Conservation (phyloP, 2,329 filamentous ascomycete species). For the Ophiostoma novo-ulmi region DNA sequence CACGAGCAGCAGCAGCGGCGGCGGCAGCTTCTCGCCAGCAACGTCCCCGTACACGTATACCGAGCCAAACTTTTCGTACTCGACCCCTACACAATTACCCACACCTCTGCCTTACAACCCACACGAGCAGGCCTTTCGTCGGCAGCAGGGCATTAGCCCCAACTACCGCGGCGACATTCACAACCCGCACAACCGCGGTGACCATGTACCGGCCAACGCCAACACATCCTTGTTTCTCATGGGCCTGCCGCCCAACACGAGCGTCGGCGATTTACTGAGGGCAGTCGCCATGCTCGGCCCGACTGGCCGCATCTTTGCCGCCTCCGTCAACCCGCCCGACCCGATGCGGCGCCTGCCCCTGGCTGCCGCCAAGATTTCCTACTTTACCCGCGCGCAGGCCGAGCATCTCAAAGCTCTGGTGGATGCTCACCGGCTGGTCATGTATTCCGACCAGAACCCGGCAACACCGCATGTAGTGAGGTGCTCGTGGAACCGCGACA, state of each 20-base stretch:
- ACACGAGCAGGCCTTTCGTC: slow-evolving; percentile 17
- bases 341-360: slow-evolving; percentile 22
- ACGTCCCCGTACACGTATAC: not conserved
- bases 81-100: no score
- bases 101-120: not conserved
- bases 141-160: slow-evolving; percentile 25
- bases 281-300: slow-evolving; percentile 24
- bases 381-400: slow-evolving; percentile 24
- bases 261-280: slow-evolving; percentile 23
- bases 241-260: slow-evolving; percentile 22
- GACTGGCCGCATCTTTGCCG: slow-evolving; percentile 25
- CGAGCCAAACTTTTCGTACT: not conserved
- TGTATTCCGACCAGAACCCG: not conserved
- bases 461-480: not conserved
- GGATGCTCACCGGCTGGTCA: slow-evolving; percentile 19
- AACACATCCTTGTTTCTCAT: slow-evolving; percentile 27
- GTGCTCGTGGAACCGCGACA: slow-evolving; percentile 27
- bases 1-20: slow-evolving; percentile 19
- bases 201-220: slow-evolving; percentile 23
- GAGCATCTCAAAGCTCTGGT: slow-evolving; percentile 22
- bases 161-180: slow-evolving; percentile 27
- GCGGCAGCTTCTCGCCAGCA: not conserved
- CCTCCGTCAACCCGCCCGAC: slow-evolving; percentile 25
- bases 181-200: slow-evolving; percentile 27
- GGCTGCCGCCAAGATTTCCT: slow-evolving; percentile 26